phyloP scores from a whole-genome alignment of 2,329 filamentous ascomycete genomes.

The Phyllosticta citribraziliensis region DNA sequence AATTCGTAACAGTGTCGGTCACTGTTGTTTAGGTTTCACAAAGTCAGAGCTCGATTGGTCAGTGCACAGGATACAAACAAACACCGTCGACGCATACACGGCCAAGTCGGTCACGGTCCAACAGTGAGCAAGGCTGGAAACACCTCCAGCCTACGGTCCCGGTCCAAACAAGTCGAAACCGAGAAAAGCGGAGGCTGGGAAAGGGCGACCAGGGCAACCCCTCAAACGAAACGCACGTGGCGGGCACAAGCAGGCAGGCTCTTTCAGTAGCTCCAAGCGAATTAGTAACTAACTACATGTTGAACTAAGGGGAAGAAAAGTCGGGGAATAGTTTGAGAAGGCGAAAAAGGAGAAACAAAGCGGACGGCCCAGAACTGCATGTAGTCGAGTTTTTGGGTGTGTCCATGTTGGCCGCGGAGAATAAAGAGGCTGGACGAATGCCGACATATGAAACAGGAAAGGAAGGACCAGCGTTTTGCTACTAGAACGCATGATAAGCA shows the following conservation, averaged over 20 bases:
- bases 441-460: slow-evolving; percentile 9
- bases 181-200: neutral
- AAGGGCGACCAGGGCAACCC: neutral
- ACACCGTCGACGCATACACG: too few relatives aligned
- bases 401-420: neutral
- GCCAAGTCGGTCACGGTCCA: too few relatives aligned
- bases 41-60: too few relatives aligned
- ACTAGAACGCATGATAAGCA: neutral
- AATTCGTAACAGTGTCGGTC: too few relatives aligned
- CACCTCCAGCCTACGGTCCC: too few relatives aligned
- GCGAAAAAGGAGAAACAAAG: slow-evolving; percentile 5
- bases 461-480: slow-evolving; percentile 3
- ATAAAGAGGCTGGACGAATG: neutral
- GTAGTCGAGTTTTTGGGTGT: neutral
- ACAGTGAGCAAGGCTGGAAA: too few relatives aligned
- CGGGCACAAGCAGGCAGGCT: neutral
- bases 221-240: neutral
- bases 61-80: too few relatives aligned
- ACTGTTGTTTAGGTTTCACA: too few relatives aligned
- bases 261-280: slow-evolving; percentile 9
- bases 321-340: slow-evolving; percentile 9
- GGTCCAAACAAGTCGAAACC: neutral
- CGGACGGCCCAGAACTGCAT: neutral
- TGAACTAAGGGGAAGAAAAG: slow-evolving; percentile 8
- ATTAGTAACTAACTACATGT: slow-evolving; percentile 11